Evolutionary conservation across 2,329 filamentous ascomycete species (phyloP).

Genomic region (Westerdykella sp.): DNA sequence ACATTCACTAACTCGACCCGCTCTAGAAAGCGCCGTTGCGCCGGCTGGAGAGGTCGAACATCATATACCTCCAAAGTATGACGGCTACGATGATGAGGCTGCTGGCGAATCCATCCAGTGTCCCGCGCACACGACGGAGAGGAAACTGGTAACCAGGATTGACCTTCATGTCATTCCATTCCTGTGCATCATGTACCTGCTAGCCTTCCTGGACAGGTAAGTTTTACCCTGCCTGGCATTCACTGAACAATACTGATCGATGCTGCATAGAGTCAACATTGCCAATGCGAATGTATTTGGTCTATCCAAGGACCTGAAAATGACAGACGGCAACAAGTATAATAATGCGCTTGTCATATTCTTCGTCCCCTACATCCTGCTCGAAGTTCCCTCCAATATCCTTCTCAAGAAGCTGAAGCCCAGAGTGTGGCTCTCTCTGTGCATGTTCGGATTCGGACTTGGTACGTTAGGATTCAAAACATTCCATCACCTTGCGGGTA

Average conservation of each 20-base stretch:
- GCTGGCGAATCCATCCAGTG: slow-evolving; percentile 37
- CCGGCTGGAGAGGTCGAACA: no score
- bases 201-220: slow-evolving; percentile 44
- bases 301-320: slow-evolving; percentile 42
- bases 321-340: slow-evolving; percentile 41
- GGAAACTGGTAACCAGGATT: slow-evolving; percentile 41
- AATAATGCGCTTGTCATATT: slow-evolving; percentile 50
- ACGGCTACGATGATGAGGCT: slow-evolving; percentile 34
- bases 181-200: slow-evolving; percentile 47
- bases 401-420: slow-evolving; percentile 49
- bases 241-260: background rate
- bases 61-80: slow-evolving; percentile 14
- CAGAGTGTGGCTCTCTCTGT: slow-evolving; percentile 58
- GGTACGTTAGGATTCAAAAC: slow-evolving; percentile 5
- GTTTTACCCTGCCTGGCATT: background rate
- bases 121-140: slow-evolving; percentile 46
- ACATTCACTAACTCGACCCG: no score
- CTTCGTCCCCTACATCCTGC: slow-evolving; percentile 50
- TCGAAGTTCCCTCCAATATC: slow-evolving; percentile 50
- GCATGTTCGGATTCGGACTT: slow-evolving; percentile 80
- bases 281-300: slow-evolving; percentile 49
- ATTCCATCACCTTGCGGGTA: background rate
- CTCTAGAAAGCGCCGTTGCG: no score
- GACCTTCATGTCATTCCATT: slow-evolving; percentile 47
- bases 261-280: slow-evolving; percentile 43